A percentile compares a stretch with the other conserved stretches of the same genome.
Conservation (phyloP, 1,139 yeast species). For the Magnusiomyces suaveolens region DNA sequence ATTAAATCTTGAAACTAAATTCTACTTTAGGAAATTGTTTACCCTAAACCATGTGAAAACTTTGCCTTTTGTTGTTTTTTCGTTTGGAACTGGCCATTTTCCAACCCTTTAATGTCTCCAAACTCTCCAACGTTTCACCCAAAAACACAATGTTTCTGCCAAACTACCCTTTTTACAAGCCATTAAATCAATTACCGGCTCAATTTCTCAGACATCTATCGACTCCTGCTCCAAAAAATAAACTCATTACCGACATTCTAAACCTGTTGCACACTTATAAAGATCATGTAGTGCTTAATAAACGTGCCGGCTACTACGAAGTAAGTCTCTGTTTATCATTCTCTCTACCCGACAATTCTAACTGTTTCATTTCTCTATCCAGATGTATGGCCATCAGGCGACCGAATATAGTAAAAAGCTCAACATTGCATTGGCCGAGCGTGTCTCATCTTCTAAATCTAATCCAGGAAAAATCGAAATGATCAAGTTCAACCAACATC, state of each 20-base stretch:
- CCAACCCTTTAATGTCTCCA: no score
- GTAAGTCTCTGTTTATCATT: not conserved
- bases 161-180: no score
- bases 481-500: slow-evolving; percentile 81
- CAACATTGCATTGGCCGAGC: slow-evolving; percentile 48
- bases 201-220: no score
- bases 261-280: not conserved
- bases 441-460: slow-evolving; percentile 34
- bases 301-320: not conserved
- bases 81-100: no score
- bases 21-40: no score
- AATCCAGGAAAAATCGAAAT: slow-evolving; percentile 44
- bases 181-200: no score
- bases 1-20: no score
- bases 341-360: not conserved
- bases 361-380: not conserved
- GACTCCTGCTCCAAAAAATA: not conserved
- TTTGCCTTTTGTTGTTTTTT: no score
- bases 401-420: slow-evolving; percentile 58
- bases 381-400: slow-evolving; percentile 56
- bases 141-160: no score
- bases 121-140: no score
- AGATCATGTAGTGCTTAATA: not conserved
- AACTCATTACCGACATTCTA: not conserved
- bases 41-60: no score